Evolutionary conservation across 495 filamentous ascomycete genomes (phyloP).

Genomic region (Trichocladium antarcticum): DNA sequence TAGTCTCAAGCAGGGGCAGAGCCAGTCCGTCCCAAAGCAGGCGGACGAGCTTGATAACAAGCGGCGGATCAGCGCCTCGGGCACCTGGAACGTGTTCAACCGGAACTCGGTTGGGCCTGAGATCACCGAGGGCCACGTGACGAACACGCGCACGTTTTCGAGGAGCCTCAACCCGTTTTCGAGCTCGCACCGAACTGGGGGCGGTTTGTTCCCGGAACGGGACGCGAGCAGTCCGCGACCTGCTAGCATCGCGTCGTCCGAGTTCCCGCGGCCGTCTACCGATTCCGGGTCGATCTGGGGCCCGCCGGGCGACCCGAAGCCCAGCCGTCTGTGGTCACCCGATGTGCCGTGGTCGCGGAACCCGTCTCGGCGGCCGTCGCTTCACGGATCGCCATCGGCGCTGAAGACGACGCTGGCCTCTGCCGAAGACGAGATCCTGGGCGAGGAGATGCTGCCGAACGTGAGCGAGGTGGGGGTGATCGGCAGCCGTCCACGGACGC

Average conservation of each 20-base stretch:
- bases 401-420: conserved; percentile 41
- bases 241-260: conserved; percentile 67
- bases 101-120: conserved; percentile 40
- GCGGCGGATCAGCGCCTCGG: conserved; percentile 42
- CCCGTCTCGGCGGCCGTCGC: conserved; percentile 37
- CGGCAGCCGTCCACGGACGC: conserved; percentile 36
- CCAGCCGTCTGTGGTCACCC: conserved; percentile 35
- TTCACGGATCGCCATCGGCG: conserved; percentile 40
- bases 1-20: conserved; percentile 62
- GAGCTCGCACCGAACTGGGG: conserved; percentile 51
- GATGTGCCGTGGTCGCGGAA: conserved; percentile 36
- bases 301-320: conserved; percentile 25
- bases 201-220: conserved; percentile 55
- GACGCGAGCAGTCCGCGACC: conserved; percentile 63
- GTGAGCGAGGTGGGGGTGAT: conserved; percentile 42
- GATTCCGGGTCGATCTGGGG: conserved; percentile 51
- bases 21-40: conserved; percentile 64
- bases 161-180: conserved; percentile 54
- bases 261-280: conserved; percentile 69
- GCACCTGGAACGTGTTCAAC: conserved; percentile 46
- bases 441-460: conserved; percentile 33
- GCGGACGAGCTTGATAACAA: conserved; percentile 30
- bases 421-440: conserved; percentile 40
- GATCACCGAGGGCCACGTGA: conserved; percentile 23
- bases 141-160: conserved; percentile 29